Conservation (phyloP, 164 flowering plant genomes). For the Nelumbo lutea region DNA sequence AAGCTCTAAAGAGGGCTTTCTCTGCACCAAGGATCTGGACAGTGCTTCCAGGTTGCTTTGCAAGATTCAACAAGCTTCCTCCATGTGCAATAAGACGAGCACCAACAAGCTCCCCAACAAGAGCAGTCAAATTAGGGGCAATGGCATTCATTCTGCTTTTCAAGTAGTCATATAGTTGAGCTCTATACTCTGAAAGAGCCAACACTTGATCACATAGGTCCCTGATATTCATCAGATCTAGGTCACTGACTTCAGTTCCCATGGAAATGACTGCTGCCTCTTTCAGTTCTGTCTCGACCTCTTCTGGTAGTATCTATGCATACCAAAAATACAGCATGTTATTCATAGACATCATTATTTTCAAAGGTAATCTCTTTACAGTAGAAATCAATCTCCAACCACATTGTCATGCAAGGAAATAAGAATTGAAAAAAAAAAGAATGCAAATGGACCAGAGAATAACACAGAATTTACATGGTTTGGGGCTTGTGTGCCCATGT, state of each 20-base stretch:
- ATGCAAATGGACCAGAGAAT: too few species aligned
- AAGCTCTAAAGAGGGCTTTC: constrained; percentile 90
- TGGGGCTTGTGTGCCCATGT: too few species aligned
- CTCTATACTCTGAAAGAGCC: constrained; percentile 84
- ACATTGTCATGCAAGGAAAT: too few species aligned
- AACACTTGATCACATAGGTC: constrained; percentile 85
- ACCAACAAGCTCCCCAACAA: constrained; percentile 94
- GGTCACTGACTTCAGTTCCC: constrained; percentile 93
- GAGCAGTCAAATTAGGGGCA: constrained; percentile 85
- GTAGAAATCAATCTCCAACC: too few species aligned
- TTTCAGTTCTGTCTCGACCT: constrained; percentile 71
- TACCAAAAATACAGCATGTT: neutral
- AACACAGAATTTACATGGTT: too few species aligned
- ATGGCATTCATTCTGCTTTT: constrained; percentile 83
- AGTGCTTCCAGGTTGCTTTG: constrained; percentile 96
- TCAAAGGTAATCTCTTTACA: too few species aligned
- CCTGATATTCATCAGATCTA: constrained; percentile 72
- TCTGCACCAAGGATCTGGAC: constrained; percentile 95
- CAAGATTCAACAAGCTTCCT: constrained; percentile 82
- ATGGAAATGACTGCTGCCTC: constrained; percentile 84
- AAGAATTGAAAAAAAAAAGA: too few species aligned
- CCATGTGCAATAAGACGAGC: constrained; percentile 95
- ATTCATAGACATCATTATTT: too few species aligned
- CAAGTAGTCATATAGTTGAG: constrained; percentile 76
- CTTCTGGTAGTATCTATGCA: constrained; percentile 56